Percentiles rank a stretch among this genome's conserved stretches.
Conservation (phyloP, 169 alveolate genomes). For the Eimeria acervulina region DNA sequence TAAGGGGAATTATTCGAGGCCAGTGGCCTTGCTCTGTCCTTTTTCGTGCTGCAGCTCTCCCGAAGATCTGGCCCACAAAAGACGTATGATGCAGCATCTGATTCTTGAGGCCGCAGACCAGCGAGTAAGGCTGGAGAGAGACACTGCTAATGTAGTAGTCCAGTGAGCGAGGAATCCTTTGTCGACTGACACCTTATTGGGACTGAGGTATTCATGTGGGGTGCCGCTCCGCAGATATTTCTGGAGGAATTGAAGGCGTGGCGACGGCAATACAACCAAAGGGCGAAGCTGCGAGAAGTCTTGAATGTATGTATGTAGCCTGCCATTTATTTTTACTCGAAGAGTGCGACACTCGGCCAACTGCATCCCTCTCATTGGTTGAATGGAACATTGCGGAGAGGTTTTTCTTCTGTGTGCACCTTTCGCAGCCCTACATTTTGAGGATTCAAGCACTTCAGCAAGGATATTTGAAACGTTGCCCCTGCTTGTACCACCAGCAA, state of each 20-base stretch:
- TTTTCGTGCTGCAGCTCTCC: conserved; percentile 37
- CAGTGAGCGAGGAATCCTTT: neutral
- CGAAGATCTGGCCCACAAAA: conserved; percentile 11
- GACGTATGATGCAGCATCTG: conserved; percentile 17
- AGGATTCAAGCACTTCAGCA: conserved; percentile 41
- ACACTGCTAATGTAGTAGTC: neutral
- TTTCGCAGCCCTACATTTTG: conserved; percentile 39
- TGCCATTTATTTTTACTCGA: neutral
- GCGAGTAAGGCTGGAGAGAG: conserved; percentile 13
- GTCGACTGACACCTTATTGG: neutral
- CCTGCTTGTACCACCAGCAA: conserved; percentile 49
- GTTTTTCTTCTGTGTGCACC: neutral
- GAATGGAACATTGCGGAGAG: neutral
- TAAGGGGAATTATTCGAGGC: neutral
- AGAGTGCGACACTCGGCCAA: neutral
- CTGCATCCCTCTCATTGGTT: neutral
- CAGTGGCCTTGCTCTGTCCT: neutral
- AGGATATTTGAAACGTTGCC: conserved; percentile 62
- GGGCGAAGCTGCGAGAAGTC: conserved; percentile 51
- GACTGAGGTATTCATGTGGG: neutral
- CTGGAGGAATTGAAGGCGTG: conserved; percentile 37
- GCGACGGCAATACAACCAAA: conserved; percentile 44
- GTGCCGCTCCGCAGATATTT: conserved; percentile 6
- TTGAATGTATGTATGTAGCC: conserved; percentile 2
- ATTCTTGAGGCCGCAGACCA: conserved; percentile 45